These are phyloP conservation scores for Gastrolobium villosum DNA, from an alignment of 306 rosid genomes.

Conservation along the genomic window DNA sequence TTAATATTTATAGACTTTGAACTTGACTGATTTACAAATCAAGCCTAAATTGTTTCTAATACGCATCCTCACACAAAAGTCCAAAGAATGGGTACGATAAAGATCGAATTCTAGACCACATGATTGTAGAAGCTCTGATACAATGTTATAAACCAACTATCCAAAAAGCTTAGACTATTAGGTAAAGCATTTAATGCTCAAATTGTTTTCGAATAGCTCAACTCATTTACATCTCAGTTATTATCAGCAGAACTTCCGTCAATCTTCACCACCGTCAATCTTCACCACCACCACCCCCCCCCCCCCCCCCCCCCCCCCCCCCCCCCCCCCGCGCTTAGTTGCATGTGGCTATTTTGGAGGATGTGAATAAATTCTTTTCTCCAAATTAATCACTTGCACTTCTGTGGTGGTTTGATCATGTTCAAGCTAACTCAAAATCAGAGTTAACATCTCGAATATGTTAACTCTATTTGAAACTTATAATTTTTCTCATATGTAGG, in stretches of 20 bases:
- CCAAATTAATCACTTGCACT: conserved; percentile 1
- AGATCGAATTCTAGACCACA: neutral
- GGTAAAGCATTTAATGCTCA: neutral
- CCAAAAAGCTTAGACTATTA: neutral
- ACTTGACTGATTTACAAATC: neutral
- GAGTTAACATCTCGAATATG: conserved; percentile 24
- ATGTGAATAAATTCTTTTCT: conserved; percentile 22
- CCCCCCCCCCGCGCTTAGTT: no score
- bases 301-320: no score
- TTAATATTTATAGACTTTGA: neutral
- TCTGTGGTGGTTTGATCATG: conserved; percentile 2
- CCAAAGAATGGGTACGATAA: neutral
- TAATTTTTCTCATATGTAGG: conserved; percentile 24
- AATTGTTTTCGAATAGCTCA: neutral
- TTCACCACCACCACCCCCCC: no score
- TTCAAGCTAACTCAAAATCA: neutral
- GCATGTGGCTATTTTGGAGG: neutral
- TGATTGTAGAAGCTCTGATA: neutral
- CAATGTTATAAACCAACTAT: neutral
- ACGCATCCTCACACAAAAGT: neutral
- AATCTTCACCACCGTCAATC: no score
- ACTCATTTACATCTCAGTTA: neutral
- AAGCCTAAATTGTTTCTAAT: neutral
- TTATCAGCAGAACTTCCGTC: conserved; percentile 14
- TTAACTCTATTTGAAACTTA: conserved; percentile 22